Percentiles rank a stretch among this genome's conserved stretches.
These are phyloP conservation scores for Pseudocercospora macadamiae DNA, from an alignment of 2,329 filamentous ascomycete species.

Conservation along the genomic window DNA sequence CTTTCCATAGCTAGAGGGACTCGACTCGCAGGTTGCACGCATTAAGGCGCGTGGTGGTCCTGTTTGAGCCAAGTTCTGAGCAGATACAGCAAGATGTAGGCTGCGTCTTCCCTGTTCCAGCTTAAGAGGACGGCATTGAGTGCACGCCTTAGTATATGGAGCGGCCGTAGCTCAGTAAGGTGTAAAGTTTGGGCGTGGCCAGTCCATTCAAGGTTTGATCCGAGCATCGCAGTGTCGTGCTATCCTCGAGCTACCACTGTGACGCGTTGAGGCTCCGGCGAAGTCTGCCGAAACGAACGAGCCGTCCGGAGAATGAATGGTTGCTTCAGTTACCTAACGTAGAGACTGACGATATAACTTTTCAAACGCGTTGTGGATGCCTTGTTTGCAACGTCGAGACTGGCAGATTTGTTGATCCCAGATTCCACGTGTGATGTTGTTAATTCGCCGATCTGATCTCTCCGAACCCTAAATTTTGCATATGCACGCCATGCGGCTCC, in stretches of 20 bases:
- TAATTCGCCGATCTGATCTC: background rate
- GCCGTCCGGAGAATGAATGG: background rate
- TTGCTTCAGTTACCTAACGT: background rate
- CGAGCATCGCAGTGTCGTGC: too few species aligned
- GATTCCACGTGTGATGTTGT: background rate
- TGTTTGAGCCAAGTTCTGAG: background rate
- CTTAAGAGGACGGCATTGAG: background rate
- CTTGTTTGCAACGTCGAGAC: too few species aligned
- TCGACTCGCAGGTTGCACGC: conserved; percentile 4
- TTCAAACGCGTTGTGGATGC: too few species aligned
- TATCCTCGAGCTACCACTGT: background rate
- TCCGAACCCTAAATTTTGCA: background rate
- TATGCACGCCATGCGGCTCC: background rate
- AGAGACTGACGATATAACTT: too few species aligned
- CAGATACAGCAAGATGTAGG: background rate
- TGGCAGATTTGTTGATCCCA: background rate
- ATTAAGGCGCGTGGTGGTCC: background rate
- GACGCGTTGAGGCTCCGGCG: background rate
- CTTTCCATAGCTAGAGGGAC: background rate
- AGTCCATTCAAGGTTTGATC: conserved; percentile 15
- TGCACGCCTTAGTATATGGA: background rate
- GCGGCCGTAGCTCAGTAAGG: background rate
- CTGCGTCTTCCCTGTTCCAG: background rate
- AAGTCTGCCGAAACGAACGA: background rate
- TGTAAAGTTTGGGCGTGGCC: conserved; percentile 3